A percentile compares a stretch with the other conserved stretches of the same genome.
Conservation (phyloP, 306 rosid genomes). For the Crataegus laevigata region DNA sequence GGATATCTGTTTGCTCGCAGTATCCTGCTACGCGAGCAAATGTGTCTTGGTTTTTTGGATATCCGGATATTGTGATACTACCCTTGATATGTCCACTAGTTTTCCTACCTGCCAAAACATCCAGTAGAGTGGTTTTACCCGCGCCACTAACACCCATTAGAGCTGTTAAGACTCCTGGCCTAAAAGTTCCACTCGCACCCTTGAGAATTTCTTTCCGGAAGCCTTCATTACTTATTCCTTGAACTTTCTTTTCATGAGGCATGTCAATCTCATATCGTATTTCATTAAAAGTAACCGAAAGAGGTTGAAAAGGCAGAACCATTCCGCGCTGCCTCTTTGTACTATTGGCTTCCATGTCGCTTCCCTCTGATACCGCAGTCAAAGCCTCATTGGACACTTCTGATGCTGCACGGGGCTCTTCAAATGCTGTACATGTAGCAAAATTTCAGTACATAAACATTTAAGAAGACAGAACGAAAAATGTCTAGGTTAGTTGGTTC, state of each 20-base stretch:
- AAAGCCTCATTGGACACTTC: not conserved
- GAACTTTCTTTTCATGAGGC: conserved; percentile 13
- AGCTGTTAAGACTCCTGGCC: not conserved
- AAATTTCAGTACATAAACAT: not conserved
- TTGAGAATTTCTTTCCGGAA: conserved; percentile 17
- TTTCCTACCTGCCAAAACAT: conserved; percentile 24
- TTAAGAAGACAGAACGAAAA: not conserved
- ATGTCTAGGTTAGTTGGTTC: not conserved
- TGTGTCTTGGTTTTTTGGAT: conserved; percentile 11
- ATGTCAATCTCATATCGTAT: conserved; percentile 18
- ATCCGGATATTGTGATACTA: conserved; percentile 19
- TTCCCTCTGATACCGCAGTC: not conserved
- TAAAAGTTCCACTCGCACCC: conserved; percentile 23
- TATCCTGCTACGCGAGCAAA: conserved; percentile 25
- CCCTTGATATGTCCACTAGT: conserved; percentile 16
- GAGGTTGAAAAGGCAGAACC: conserved; percentile 20
- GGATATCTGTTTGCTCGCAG: conserved; percentile 15
- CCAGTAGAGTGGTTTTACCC: conserved; percentile 27
- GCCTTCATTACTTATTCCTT: conserved; percentile 3
- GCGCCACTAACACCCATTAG: conserved; percentile 18
- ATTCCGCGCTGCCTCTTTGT: not conserved
- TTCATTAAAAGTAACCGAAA: conserved; percentile 14
- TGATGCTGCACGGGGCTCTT: not conserved
- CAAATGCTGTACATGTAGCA: not conserved
- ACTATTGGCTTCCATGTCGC: not conserved